Base-by-base conservation (phyloP, 2,329 filamentous ascomycete genomes). In the Aspergillus pseudoglaucus region DNA sequence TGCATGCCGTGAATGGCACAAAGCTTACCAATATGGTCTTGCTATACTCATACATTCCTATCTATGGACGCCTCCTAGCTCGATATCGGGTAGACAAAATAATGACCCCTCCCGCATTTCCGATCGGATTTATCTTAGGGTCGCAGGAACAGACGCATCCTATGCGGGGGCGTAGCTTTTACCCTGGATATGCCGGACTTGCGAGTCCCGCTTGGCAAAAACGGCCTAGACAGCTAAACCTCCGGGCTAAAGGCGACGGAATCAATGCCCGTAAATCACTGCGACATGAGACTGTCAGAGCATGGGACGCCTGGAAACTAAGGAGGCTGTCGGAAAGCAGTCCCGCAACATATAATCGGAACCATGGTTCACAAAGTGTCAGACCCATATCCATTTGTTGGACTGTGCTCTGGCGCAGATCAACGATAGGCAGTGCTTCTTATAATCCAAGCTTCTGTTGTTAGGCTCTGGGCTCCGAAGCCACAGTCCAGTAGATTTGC, bases 181-280 rank as follows among this genome's bases (percentile, higher is more conserved):
- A 27, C 40, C 22, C n/a, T 42, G 25, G 40, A 17, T 25, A 42
- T 30, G 25, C 25, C 25, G 25, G 25, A 30, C 10, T 30, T 25
- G 18, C 39, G 15, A 20, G 18, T 18, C 14, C 17, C 7, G 12
- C 15, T 9, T 23, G 18, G 41, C 12, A 30, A 22, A 22, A 30
- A 27, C 7, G 41, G 22, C 15, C n/a, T 17, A 25, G 20, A n/a
- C n/a, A 30, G 25, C 23, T 12, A 14, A 46, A 39, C 5, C 5
- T 39, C 37, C 18, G 18, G 8, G 6, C 17, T 39, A 8, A 32
- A 10, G 15, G 22, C 35, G 4, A 22, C 45, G 45, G 45, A 42
- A 23, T 37, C 6, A 7, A 42, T 27, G 39, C 22, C 45, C 45
- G 38, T 30, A 33, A 50, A 50, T 47, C 39, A 38, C 27, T 20